These are phyloP conservation scores for Sechiopsis laciniata DNA, from an alignment of 306 rosid species.

Conservation along the genomic window DNA sequence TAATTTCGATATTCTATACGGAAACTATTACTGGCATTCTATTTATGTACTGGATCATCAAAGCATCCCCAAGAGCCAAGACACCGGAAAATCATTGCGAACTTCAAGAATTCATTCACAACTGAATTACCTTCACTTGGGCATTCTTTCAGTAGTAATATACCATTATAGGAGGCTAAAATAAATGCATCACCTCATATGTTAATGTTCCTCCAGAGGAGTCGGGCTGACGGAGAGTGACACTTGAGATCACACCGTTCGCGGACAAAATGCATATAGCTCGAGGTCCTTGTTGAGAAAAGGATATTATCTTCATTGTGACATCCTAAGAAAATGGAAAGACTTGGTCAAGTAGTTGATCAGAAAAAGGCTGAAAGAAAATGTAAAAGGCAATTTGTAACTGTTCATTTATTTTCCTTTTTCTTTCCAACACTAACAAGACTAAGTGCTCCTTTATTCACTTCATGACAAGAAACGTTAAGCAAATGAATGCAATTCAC, in stretches of 20 bases:
- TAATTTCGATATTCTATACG: neutral
- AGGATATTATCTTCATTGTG: conserved; percentile 91
- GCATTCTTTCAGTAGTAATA: neutral
- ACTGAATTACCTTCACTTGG: neutral
- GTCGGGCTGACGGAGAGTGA: conserved; percentile 92
- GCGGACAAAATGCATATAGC: conserved; percentile 89
- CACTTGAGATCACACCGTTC: conserved; percentile 85
- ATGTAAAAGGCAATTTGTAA: neutral
- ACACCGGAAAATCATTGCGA: neutral
- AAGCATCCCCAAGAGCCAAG: neutral
- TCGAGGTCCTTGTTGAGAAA: conserved; percentile 96
- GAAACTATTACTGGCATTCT: neutral
- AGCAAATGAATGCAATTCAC: neutral
- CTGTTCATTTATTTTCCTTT: neutral
- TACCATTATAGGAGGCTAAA: neutral
- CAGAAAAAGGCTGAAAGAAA: conserved; percentile 8
- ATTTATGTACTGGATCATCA: neutral
- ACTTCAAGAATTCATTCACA: conserved; percentile 13
- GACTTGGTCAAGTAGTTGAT: conserved; percentile 16
- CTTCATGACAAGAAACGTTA: neutral
- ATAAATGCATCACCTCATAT: conserved; percentile 52
- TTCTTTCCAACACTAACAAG: neutral
- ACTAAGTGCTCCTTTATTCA: neutral
- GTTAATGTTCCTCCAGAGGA: conserved; percentile 78
- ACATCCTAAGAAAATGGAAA: conserved; percentile 55